These are phyloP conservation scores for Eimeria praecox DNA, from an alignment of 169 alveolate species.

Conservation along the genomic window DNA sequence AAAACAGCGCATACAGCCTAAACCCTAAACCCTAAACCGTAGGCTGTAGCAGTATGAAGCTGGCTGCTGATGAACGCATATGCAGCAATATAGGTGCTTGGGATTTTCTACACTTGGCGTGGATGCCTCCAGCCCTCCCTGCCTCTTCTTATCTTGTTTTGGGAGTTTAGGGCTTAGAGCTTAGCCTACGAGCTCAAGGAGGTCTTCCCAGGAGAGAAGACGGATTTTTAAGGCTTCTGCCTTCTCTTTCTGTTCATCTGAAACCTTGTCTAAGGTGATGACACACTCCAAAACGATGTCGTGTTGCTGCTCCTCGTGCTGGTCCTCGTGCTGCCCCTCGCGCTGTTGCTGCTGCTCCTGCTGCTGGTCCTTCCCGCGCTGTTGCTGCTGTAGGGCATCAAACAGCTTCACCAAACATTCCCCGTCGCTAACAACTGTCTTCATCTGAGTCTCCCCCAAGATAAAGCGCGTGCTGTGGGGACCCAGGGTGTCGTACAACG, in stretches of 20 bases:
- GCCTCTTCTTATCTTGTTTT: not conserved
- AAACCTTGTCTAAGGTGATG: constrained; percentile 26
- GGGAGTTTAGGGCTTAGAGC: not conserved
- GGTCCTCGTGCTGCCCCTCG: not conserved
- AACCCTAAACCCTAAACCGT: not conserved
- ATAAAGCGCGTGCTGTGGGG: constrained; percentile 78
- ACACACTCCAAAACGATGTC: constrained; percentile 28
- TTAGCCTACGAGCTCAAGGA: constrained; percentile 11
- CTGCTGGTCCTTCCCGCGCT: not conserved
- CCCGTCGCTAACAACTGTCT: constrained; percentile 65
- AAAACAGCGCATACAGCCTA: not conserved
- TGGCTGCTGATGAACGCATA: not conserved
- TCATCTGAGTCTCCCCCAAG: constrained; percentile 76
- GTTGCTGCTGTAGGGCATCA: constrained; percentile 49
- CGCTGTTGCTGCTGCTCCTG: not conserved
- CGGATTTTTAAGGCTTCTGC: constrained; percentile 12
- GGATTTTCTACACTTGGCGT: not conserved
- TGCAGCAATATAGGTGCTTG: not conserved
- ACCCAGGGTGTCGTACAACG: constrained; percentile 84
- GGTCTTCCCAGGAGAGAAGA: constrained; percentile 42
- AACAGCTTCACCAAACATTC: constrained; percentile 65
- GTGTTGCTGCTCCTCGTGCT: not conserved
- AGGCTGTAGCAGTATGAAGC: not conserved
- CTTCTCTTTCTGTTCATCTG: not conserved
- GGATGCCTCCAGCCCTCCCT: not conserved